Base-by-base conservation (phyloP, 1,284 basidiomycete species). In the Ceratobasidium theobromae region DNA sequence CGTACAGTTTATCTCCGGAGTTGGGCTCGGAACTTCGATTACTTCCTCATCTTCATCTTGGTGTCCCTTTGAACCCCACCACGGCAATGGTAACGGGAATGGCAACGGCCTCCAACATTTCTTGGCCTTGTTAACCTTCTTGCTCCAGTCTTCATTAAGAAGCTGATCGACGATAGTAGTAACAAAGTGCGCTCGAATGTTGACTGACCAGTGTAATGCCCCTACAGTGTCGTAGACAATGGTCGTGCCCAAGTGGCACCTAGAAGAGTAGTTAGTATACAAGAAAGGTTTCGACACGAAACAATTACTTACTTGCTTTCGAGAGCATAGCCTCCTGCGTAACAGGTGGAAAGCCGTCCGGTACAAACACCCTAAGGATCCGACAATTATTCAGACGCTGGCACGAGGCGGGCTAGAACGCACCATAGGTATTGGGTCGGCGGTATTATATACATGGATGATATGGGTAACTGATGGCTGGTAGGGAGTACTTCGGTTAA, bases 171-270 rank as follows among this genome's bases (percentile, higher is more conserved):
- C 85, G 49, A 96, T 78, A 52, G 87, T 81, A 52, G 80, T 82
- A 72, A 97, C 95, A 4, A 84, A 78, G 73, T 97, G 95, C 38
- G 84, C 87, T 52, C 86, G 79, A n/a, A 93, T 75, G 71, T 91
- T 87, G 35, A 89, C 87, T 16, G 80, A 77, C 95, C 95, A 98
- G 2, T 87, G 86, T 32, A 91, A 81, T 73, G 87, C 85, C 5
- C 82, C 84, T 30, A 96, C 89, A 0, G 94, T 94, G 74, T 98
- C 95, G 75, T 94, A 98, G 9, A 91, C 78, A 66, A 94, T 87
- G 12, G 86, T 86, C 77, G 89, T 85, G 45, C 95, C 95, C 0
- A 91, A 81, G 73, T 95, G 94, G 74, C 94, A 97, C 64, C 84
- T 82, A 53, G 35, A 8, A 8, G 35, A 16, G 16, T 16, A 8